Evolutionary conservation across 176 grass and related monocot species (phyloP), one percentile per base, ranked within the genome.

Genomic region (Lolium perenne): DNA sequence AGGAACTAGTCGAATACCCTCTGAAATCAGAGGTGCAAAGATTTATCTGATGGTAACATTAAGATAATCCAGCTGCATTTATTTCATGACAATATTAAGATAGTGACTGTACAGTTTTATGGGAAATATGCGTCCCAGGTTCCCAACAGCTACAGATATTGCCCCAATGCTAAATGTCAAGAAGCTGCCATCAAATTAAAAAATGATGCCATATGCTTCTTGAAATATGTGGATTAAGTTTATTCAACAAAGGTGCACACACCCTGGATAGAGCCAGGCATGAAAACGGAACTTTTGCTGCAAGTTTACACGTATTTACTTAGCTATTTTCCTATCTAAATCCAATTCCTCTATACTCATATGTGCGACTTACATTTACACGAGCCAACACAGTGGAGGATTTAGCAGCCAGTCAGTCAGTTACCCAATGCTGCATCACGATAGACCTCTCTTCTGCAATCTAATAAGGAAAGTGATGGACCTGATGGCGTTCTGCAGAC

Each of bases 391-490:
- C 8, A 35, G 54, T 20, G 62, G 69, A 60, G 4, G 41, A 7
- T 5, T 43, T 43, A 43, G 46, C 17, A 18, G 65, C 73, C 74
- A 57, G 41, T 78, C 66, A 38, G 56, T 38, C 49, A 46, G 40
- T 45, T 62, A 60, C 60, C 76, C 58, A 2, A 38, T 64, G 32
- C 25, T 57, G 10, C 77, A 78, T 81, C 22, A 50, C 60, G 85
- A 76, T 64, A 74, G 43, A 45, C 80, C 78, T 85, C 72, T 94
- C 64, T 84, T 97, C 66, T 90, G 92, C 21, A 94, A 78, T 20
- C 82, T 89, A 61, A 64, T 64, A 40, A 93, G 63, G 77, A 91
- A 87, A 49, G 84, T 84, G 10, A 97, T 66, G 8, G 88, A 89
- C 54, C 38, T 86, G 59, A 94, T 78, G 69, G 86, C 88, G 62